Evolutionary conservation across 176 grass and related monocot species (phyloP), one percentile per base, ranked within the genome.

Genomic region (Chrysopogon serrulatus): DNA sequence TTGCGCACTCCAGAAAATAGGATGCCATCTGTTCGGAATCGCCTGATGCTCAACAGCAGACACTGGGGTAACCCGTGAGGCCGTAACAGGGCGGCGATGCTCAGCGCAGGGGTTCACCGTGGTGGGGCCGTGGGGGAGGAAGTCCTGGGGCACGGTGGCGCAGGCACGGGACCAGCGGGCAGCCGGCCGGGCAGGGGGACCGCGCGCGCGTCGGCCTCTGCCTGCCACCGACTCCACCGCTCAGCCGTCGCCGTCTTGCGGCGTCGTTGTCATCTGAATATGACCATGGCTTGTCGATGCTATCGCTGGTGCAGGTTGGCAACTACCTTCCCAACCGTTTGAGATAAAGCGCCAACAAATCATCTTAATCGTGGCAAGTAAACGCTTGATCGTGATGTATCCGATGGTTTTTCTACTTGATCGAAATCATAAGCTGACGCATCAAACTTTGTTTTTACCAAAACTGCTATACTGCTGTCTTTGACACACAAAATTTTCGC

Each of bases 201-300:
- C 71, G 59, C 42, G 59, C 26, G 5, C 40, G 18, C 40, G 49
- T 21, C 43, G 26, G 42, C 27, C 26, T 48, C 27, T 35, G 27
- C 73, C 43, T 18, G 37, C 45, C 73, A 54, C 60, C 71, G 82
- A 84, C 74, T 68, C 77, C 78, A 81, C 78, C 78, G 70, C 78
- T 15, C 18, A 60, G 8, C 45, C 26, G 32, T 81, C 77, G 44
- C 80, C 77, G 77, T 74, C 57, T 80, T 80, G 77, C 57, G 2
- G 56, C 33, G 12, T n/a, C 33, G 12, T n/a, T 48, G 16, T 67
- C 62, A n/a, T 72, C 40, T 48, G 12, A 68, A 18, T 8, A 27
- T 53, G 70, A 26, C 54, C 30, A 13, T 48, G 2, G 39, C 10
- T 63, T n/a, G 70, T 48, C 10, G 27, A 64, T 23, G 78, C n/a